Conservation (phyloP, 441 rosid species). For the Manihot esculenta region DNA sequence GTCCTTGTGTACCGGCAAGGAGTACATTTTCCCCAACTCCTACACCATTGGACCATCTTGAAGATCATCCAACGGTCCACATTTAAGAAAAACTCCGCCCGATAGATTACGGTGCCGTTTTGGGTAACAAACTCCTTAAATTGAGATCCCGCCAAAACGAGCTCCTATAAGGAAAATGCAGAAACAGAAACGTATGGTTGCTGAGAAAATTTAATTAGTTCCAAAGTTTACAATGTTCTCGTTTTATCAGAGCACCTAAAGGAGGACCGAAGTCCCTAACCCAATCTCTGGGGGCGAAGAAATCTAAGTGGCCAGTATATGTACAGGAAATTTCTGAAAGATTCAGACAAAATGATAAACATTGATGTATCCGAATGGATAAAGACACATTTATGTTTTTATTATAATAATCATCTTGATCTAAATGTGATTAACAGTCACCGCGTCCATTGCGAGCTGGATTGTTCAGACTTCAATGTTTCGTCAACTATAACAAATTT, state of each 20-base stretch:
- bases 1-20: neutral
- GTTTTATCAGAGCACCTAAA: constrained; percentile 22
- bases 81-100: neutral
- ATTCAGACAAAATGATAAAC: constrained; percentile 9
- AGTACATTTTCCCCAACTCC: neutral
- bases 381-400: constrained; percentile 16
- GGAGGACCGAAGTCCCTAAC: constrained; percentile 5
- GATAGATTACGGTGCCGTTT: neutral
- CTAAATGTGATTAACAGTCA: constrained; percentile 6
- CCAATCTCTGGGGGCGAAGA: constrained; percentile 28
- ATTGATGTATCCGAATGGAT: constrained; percentile 22
- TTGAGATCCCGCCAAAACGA: constrained; percentile 18
- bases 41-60: neutral
- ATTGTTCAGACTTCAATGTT: constrained; percentile 8
- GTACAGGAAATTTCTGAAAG: neutral
- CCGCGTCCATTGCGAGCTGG: neutral
- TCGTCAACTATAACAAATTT: constrained; percentile 5
- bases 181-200: constrained; percentile 16
- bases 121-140: neutral
- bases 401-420: neutral
- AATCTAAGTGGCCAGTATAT: constrained; percentile 20
- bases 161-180: neutral
- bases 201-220: constrained; percentile 19
- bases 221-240: neutral
- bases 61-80: constrained; percentile 9